These are phyloP conservation scores for Stachybotrys echinatus DNA, from an alignment of 2,329 filamentous ascomycete species.

Conservation along the genomic window DNA sequence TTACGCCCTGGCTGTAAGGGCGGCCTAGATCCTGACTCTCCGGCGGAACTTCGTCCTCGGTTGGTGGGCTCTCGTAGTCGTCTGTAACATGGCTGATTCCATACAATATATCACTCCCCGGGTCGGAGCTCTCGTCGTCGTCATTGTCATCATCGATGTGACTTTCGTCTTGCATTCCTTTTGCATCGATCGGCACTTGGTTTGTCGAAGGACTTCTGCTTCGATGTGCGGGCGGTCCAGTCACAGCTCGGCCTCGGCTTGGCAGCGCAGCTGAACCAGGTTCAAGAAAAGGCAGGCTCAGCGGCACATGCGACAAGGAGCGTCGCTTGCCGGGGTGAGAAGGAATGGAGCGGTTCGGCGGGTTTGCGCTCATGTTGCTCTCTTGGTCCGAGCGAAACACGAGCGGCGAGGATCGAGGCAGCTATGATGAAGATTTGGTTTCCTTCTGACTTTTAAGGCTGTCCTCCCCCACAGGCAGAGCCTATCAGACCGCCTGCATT, in stretches of 20 bases:
- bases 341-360: too few species aligned
- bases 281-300: neutral
- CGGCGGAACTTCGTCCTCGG: too few species aligned
- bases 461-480: too few species aligned
- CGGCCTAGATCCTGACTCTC: too few species aligned
- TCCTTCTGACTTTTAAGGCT: too few species aligned
- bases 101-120: neutral
- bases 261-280: neutral
- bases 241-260: neutral
- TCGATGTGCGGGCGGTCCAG: neutral
- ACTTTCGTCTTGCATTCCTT: neutral
- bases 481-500: too few species aligned
- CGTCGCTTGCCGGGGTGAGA: neutral
- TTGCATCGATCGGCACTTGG: neutral
- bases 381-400: neutral
- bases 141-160: neutral
- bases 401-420: too few species aligned
- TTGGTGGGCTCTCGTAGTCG: neutral
- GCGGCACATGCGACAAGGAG: neutral
- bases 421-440: too few species aligned
- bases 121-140: neutral
- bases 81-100: neutral
- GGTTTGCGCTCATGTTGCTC: neutral
- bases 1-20: neutral
- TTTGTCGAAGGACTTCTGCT: neutral